Base-by-base conservation (phyloP, 139 green algal species). In the Tetratostichococcus sp. region DNA sequence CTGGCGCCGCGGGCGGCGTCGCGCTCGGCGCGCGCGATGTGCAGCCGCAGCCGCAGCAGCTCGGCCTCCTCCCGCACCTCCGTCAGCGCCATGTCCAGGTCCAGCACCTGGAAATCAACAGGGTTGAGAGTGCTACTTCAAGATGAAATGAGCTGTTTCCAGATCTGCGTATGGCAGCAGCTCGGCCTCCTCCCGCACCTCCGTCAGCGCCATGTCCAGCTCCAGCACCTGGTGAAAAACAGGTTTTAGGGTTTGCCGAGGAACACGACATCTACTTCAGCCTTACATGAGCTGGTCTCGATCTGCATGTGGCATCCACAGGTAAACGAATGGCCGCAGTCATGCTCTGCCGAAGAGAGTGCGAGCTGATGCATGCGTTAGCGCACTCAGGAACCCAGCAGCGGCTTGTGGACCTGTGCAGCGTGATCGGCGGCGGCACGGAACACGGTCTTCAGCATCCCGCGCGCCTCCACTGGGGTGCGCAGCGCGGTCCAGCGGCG, bases 391-490 rank as follows among this genome's bases (percentile, higher is more conserved):
- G n/a, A n/a, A n/a, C n/a, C n/a, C n/a, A n/a, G n/a, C n/a, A n/a
- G n/a, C n/a, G n/a, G n/a, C n/a, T n/a, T n/a, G n/a, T n/a, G n/a
- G n/a, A 75, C 80, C 77, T 83, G 77, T 2, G 80, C 80, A 82
- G 90, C 94, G 50, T 90, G 72, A 65, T 91, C 78, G 35, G 86
- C 86, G 16, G 87, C 88, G 21, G 77, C 59, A 0, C 83, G 71
- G 86, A 97, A 97, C 30, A 92, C 43, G 6, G 85, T 83, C 39
- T 85, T 84, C 31, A 97, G 83, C 82, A 96, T 69, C 35, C 86
- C 84, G 3, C 86, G 84, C 6, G 82, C 85, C 78, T 97, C 89
- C 11, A 85, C 75, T 2, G 90, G 68, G 43, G 67, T 84, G 31
- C 84, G 82, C 30, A 96, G 67, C 30, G 83, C 86, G 17, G 77